A percentile compares a stretch with the other conserved stretches of the same genome.
Conservation (phyloP, 331 rosid species). For the Stylosanthes scabra region DNA sequence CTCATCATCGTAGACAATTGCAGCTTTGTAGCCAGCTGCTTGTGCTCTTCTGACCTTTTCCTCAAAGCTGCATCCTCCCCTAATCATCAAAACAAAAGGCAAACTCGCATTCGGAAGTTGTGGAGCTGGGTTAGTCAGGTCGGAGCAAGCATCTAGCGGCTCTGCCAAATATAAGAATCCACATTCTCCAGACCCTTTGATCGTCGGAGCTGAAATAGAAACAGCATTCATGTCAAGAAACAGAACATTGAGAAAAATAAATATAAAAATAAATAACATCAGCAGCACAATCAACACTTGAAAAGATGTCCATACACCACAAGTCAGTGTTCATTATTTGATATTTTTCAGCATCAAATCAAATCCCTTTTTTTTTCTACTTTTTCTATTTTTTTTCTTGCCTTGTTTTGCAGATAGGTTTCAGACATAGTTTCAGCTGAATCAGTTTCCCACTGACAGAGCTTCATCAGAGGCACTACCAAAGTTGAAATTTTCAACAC, state of each 20-base stretch:
- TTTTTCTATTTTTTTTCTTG: not conserved
- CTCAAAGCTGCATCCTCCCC: constrained; percentile 99
- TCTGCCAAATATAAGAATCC: constrained; percentile 81
- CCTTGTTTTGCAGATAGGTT: not conserved
- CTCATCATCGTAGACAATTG: constrained; percentile 82
- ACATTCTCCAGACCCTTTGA: constrained; percentile 78
- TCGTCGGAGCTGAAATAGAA: constrained; percentile 77
- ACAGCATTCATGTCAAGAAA: constrained; percentile 16
- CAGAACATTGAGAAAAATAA: not conserved
- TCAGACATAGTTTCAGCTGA: constrained; percentile 19
- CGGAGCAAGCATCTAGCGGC: constrained; percentile 91
- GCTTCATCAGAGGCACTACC: constrained; percentile 7
- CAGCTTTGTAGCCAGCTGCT: constrained; percentile 90
- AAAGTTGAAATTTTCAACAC: constrained; percentile 27
- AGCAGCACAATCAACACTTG: not conserved
- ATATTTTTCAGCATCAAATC: constrained; percentile 26
- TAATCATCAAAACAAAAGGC: constrained; percentile 70
- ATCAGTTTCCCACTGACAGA: not conserved
- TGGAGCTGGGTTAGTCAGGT: constrained; percentile 60
- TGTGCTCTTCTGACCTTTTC: constrained; percentile 93
- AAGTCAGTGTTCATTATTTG: constrained; percentile 18
- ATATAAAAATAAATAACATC: not conserved
- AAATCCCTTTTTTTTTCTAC: constrained; percentile 1
- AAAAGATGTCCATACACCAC: constrained; percentile 24
- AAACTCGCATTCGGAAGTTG: constrained; percentile 56